Evolutionary conservation across 495 filamentous ascomycete species (phyloP).

Genomic region (Penicillium longicatenatum): DNA sequence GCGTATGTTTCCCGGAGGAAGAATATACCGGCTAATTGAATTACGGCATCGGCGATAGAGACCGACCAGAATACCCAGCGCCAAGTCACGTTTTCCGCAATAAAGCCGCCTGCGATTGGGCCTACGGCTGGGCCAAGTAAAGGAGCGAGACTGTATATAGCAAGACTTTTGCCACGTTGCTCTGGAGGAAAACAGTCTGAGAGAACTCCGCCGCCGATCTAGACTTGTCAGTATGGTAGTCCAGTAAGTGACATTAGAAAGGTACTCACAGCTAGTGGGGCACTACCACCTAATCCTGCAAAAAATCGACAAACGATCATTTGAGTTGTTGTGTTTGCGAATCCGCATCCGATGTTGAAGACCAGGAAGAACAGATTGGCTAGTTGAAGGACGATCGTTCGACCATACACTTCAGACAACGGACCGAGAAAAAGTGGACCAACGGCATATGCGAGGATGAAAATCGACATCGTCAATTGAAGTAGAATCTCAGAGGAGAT

Average conservation of each 20-base stretch:
- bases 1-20: constrained; percentile 72
- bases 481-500: constrained; percentile 57
- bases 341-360: constrained; percentile 59
- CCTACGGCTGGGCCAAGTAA: constrained; percentile 68
- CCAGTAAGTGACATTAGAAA: not conserved
- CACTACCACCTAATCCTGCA: constrained; percentile 58
- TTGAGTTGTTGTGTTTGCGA: constrained; percentile 49
- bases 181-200: constrained; percentile 64
- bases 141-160: constrained; percentile 65
- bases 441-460: constrained; percentile 73
- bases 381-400: constrained; percentile 59
- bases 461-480: constrained; percentile 67
- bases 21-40: constrained; percentile 66
- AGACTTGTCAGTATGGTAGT: not conserved
- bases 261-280: constrained; percentile 48
- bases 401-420: constrained; percentile 74
- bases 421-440: constrained; percentile 72
- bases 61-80: constrained; percentile 69
- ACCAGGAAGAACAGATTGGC: constrained; percentile 67
- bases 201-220: constrained; percentile 62
- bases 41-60: constrained; percentile 60
- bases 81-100: constrained; percentile 69
- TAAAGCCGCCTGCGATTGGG: constrained; percentile 65
- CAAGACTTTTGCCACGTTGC: constrained; percentile 64
- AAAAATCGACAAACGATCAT: constrained; percentile 61